Base-by-base conservation (phyloP, 1,284 basidiomycete genomes). In the Quambalaria eucalypti region DNA sequence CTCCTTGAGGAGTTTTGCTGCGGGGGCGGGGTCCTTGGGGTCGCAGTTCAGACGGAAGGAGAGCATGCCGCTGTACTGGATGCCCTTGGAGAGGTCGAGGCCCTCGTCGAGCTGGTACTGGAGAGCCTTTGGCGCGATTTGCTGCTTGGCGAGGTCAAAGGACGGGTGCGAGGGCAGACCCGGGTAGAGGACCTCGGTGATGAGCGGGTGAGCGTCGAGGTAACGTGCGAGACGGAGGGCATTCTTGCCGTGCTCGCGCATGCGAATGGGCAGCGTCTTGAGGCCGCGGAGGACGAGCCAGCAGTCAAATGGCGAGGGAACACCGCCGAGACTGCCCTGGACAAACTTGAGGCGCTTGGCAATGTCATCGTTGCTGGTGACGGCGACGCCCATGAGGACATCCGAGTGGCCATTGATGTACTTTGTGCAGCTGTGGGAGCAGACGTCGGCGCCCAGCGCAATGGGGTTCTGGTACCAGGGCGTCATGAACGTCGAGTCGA, bases 371-470 rank as follows among this genome's bases (percentile, higher is more conserved):
- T 64, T 59, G 52, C 62, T 66, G 50, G 64, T 66, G 30, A 65
- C 66, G 26, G 66, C 61, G n/a, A 63, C 59, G 28, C 69, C 69
- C 62, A 71, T 68, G 40, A 71, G 66, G 19, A 71, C 69, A 73
- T 96, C 91, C 0, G 87, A 87, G 78, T 95, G 90, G 0, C 92
- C 91, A 72, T 90, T 90, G 72, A 95, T 80, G 78, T 95, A 96
- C 77, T 97, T 97, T 57, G 68, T 81, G 36, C 66, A 62, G 29
- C 62, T 55, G 80, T 91, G 86, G 38, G 87, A 59, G 66, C 90
- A 87, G 62, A 90, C 79, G 72, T 90, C 88, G 19, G 89, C 90
- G 31, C 89, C 87, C 38, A 86, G 84, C 44, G 85, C 81, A 28
- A 97, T 82, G 0, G 92, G 92, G 1, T 88, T 90, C 54, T 86